Conservation (phyloP, 2,329 filamentous ascomycete species). For the Penicillium palitans region DNA sequence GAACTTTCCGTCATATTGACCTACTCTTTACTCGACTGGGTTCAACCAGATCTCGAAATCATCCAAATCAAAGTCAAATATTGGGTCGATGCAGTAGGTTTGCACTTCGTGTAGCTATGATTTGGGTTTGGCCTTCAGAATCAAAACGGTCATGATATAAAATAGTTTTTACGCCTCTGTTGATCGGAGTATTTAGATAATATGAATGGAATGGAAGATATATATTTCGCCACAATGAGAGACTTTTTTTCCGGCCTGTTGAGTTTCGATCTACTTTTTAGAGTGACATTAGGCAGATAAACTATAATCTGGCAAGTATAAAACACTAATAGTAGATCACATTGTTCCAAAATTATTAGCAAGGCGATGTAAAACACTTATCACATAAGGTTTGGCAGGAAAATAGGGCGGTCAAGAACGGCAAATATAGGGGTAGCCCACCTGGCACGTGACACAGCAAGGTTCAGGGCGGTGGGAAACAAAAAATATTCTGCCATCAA, state of each 20-base stretch:
- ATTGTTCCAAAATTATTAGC: not conserved
- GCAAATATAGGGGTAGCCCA: not conserved
- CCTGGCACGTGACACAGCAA: slow-evolving; percentile 24
- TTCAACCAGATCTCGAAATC: not conserved
- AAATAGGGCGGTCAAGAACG: not conserved
- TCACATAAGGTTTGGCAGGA: not conserved
- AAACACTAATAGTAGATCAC: not conserved
- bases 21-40: not conserved
- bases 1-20: not conserved
- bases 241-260: not conserved
- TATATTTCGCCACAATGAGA: not conserved
- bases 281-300: not conserved
- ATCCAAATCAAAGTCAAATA: not conserved
- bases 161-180: too few relatives aligned
- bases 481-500: slow-evolving; percentile 42
- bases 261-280: too few relatives aligned
- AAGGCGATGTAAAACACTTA: not conserved
- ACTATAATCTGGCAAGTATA: not conserved
- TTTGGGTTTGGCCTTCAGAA: too few relatives aligned
- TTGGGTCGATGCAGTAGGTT: not conserved
- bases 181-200: not conserved
- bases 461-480: slow-evolving; percentile 30
- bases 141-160: rapidly evolving
- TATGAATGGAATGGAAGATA: not conserved
- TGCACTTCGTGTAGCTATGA: not conserved